Percentiles rank a stretch among this genome's conserved stretches.
phyloP scores from a whole-genome alignment of 495 filamentous ascomycete genomes.

The Lichina pygmaea region DNA sequence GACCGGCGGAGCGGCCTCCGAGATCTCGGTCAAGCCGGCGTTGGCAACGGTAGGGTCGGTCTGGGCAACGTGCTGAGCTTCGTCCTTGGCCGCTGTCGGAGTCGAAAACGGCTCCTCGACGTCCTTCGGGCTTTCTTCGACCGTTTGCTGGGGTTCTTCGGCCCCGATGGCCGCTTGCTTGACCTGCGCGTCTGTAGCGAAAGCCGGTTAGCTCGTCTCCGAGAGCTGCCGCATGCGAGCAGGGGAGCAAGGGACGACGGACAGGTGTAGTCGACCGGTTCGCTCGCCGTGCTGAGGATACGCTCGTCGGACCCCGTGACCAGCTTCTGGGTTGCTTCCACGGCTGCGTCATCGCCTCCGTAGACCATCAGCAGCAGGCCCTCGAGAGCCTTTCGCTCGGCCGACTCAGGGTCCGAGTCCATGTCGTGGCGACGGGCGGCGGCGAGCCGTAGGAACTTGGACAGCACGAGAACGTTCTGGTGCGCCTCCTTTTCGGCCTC shows the following conservation, averaged over 20 bases:
- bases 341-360: slow-evolving; percentile 54
- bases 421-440: slow-evolving; percentile 31
- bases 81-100: slow-evolving; percentile 7
- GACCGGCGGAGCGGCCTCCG: slow-evolving; percentile 11
- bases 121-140: slow-evolving; percentile 19
- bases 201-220: not conserved
- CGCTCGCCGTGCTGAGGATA: slow-evolving; percentile 34
- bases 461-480: slow-evolving; percentile 16
- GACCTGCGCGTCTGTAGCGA: slow-evolving; percentile 31
- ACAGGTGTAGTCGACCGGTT: slow-evolving; percentile 50
- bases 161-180: slow-evolving; percentile 31
- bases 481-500: slow-evolving; percentile 26
- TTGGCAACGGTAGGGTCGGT: slow-evolving; percentile 57
- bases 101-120: slow-evolving; percentile 11
- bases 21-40: slow-evolving; percentile 49
- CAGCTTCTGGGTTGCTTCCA: slow-evolving; percentile 60
- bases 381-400: slow-evolving; percentile 72
- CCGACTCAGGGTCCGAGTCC: slow-evolving; percentile 29
- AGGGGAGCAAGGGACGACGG: slow-evolving; percentile 11
- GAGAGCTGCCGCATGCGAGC: not conserved
- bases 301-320: slow-evolving; percentile 56
- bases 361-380: slow-evolving; percentile 74
- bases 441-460: slow-evolving; percentile 20
- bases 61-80: slow-evolving; percentile 11
- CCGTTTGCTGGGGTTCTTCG: slow-evolving; percentile 15